Conservation (phyloP, 164 flowering plant species). For the Akebia trifoliata region DNA sequence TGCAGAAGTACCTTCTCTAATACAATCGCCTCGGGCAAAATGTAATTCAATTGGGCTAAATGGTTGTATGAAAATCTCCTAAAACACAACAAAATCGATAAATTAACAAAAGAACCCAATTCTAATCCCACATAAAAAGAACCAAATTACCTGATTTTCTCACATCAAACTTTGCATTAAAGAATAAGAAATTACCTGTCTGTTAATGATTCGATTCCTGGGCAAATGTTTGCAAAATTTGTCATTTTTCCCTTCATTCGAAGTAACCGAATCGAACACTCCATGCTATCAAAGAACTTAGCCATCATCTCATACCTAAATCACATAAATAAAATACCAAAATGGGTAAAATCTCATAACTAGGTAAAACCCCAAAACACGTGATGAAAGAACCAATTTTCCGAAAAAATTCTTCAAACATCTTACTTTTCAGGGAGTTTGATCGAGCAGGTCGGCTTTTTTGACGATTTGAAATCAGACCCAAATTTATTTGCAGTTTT, state of each 20-base stretch:
- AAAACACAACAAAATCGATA: constrained; percentile 9
- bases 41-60: constrained; percentile 74
- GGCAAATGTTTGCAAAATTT: constrained; percentile 47
- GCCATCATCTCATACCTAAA: constrained; percentile 41
- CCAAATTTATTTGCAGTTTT: neutral
- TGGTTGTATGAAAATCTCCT: constrained; percentile 73
- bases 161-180: too few relatives aligned
- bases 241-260: constrained; percentile 44
- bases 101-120: constrained; percentile 1
- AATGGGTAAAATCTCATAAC: too few relatives aligned
- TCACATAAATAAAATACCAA: neutral
- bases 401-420: too few relatives aligned
- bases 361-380: too few relatives aligned
- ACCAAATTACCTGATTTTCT: too few relatives aligned
- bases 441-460: neutral
- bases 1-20: constrained; percentile 38
- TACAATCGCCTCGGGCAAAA: constrained; percentile 66
- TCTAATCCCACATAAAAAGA: too few relatives aligned
- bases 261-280: constrained; percentile 54
- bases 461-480: constrained; percentile 3
- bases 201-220: constrained; percentile 47
- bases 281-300: constrained; percentile 35
- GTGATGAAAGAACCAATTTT: too few relatives aligned
- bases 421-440: constrained; percentile 38
- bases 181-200: too few relatives aligned